phyloP scores from a whole-genome alignment of 352 stramenopile species.

The Aphanomyces invadans region DNA sequence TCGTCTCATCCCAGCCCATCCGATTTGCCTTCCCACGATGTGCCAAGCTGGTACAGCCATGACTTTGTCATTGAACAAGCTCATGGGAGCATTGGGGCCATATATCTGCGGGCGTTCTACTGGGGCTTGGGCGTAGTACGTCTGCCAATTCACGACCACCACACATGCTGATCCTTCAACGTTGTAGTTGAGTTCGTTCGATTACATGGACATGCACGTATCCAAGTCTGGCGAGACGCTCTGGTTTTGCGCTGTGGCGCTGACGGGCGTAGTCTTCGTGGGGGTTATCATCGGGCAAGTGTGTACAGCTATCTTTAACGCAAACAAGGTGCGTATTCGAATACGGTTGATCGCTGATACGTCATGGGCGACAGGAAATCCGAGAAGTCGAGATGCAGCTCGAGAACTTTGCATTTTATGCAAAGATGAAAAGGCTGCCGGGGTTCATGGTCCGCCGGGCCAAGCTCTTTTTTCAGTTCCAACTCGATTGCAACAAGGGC shows the following conservation, averaged over 20 bases:
- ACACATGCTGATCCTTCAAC: too few species aligned
- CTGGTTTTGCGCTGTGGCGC: conserved; percentile 32
- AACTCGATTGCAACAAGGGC: conserved; percentile 29
- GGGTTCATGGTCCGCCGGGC: conserved; percentile 20
- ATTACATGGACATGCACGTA: conserved; percentile 36
- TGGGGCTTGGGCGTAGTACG: conserved; percentile 30
- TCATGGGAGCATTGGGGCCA: conserved; percentile 29
- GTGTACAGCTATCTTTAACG: conserved; percentile 29
- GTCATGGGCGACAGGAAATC: conserved; percentile 5
- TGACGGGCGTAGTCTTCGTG: conserved; percentile 33
- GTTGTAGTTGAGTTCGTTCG: conserved; percentile 31
- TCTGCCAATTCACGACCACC: too few species aligned
- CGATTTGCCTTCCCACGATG: too few species aligned
- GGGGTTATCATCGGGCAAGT: conserved; percentile 34
- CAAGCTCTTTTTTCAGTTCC: conserved; percentile 26
- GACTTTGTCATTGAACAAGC: conserved; percentile 61
- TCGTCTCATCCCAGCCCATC: too few species aligned
- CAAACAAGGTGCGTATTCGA: conserved; percentile 17
- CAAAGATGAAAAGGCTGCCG: conserved; percentile 25
- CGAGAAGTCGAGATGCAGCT: conserved; percentile 8
- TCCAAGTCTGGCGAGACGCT: conserved; percentile 29
- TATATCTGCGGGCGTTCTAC: conserved; percentile 34
- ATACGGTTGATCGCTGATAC: too few species aligned
- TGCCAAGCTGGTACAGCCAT: conserved; percentile 44
- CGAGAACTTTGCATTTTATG: conserved; percentile 18